Evolutionary conservation across 139 green algal species (phyloP).

Genomic region (Micractinium conductrix): DNA sequence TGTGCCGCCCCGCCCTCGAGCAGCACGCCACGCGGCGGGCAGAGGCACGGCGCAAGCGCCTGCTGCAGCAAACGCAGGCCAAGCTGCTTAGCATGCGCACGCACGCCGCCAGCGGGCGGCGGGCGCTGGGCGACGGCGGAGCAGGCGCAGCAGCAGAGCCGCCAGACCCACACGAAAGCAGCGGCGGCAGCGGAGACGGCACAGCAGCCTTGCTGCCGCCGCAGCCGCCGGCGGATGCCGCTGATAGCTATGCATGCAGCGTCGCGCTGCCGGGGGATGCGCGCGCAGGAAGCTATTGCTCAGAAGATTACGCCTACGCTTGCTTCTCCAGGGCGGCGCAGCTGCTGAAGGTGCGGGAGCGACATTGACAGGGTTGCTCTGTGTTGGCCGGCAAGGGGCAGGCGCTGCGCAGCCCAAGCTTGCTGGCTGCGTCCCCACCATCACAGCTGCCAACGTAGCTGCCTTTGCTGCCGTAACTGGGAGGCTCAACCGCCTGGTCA

Average conservation of each 20-base stretch:
- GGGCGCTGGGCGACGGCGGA: slow-evolving; percentile 46
- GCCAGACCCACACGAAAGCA: not conserved
- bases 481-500: no score
- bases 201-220: not conserved
- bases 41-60: slow-evolving; percentile 37
- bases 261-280: not conserved
- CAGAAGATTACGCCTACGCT: slow-evolving; percentile 64
- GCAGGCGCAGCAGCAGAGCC: not conserved
- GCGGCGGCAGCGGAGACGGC: not conserved
- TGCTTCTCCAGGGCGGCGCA: slow-evolving; percentile 70
- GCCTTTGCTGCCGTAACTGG: no score
- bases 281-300: not conserved
- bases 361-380: no score
- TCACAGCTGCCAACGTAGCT: no score
- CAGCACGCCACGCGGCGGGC: slow-evolving; percentile 45
- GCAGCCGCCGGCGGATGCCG: not conserved
- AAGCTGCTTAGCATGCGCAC: slow-evolving; percentile 53
- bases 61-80: slow-evolving; percentile 33
- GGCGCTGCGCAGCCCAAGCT: no score
- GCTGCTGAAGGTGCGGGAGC: slow-evolving; percentile 54
- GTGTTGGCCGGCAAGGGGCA: no score
- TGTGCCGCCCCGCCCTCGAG: slow-evolving; percentile 59
- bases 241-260: not conserved
- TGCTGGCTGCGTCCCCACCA: no score
- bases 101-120: slow-evolving; percentile 50